Base-by-base conservation (phyloP, 768 basidiomycete species). In the Cubamyces sp. region DNA sequence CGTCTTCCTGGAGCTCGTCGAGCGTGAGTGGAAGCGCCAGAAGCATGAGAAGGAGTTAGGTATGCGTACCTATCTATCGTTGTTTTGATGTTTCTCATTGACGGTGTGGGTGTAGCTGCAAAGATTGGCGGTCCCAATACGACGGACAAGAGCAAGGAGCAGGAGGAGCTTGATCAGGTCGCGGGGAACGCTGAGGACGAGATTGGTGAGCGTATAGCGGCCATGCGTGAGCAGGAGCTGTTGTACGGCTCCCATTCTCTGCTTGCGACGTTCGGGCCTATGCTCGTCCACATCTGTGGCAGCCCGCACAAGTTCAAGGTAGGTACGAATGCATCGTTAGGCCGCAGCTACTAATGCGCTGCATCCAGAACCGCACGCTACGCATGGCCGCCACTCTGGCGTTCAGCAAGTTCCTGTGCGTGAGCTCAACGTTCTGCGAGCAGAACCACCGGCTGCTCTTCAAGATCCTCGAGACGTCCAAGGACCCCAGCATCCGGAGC, bases 111-210 rank as follows among this genome's bases (percentile, higher is more conserved):
- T 47, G 0, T 66, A 86, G 87, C 83, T 68, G 90, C 87, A 52
- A 93, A 91, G 70, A 78, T 79, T 12, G 80, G 78, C 4, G 77
- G 78, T 0, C 77, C 74, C 23, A 77, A 78, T 1, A 77, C 74
- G 15, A 77, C 45, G 25, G 48, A 59, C 37, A 74, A 16, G 68
- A 74, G 82, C 39, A 92, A 81, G 61, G 76, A 82, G 41, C 81
- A 77, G 16, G 95, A 97, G 70, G 97, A 99, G 71, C 86, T 98
- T 0, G 97, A 99, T 66, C 95, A 96, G 68, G 96, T 98, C 11
- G 94, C 91, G 8, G 97, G 97, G 6, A 96, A 96, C 70, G 94
- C 94, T 4, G 97, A 99, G 73, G 97, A 99, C 71, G 97, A 99
- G 69, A 96, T 98, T 66, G 97, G 95, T 15, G 97, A 99, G 60